Base-by-base conservation (phyloP, 352 stramenopile genomes). In the Globisporangium heterothallicum region DNA sequence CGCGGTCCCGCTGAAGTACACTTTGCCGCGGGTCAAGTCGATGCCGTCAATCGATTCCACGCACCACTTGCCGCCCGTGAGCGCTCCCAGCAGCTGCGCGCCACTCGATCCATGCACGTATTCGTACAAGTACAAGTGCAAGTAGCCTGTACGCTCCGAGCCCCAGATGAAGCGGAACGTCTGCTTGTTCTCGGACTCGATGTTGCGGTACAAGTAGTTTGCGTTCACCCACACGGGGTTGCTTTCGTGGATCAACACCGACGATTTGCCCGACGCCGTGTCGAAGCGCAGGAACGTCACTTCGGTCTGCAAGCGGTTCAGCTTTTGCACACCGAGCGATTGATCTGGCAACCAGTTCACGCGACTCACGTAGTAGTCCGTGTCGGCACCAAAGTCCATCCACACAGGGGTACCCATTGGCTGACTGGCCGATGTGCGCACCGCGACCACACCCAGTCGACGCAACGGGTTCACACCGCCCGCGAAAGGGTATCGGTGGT, bases 101-200 rank as follows among this genome's bases (percentile, higher is more conserved):
- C 47, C 61, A 1, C 53, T 45, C 3, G 66, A 63, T 21, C 64
- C 56, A 26, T 74, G 53, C 30, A 60, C 65, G 58, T 86, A 98
- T 53, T 94, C 94, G 67, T 98, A 98, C 49, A 98, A 66, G 70
- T 99, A 98, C 42, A 99, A 63, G 53, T 98, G 95, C 74, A 91
- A 94, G 61, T 86, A 98, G n/a, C 95, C 95, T 25, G 72, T 84
- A 38, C 92, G 70, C 72, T 99, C 95, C 1, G 85, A 97, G 10
- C 79, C 91, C 88, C 96, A 98, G 32, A 98, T 72, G 64, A 98
- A 98, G 16, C 87, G 96, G 67, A 98, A 98, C 6, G 74, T 78
- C 44, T 78, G 79, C 48, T 92, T 80, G 57, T 59, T 76, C 57
- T 83, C 68, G 6, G 61, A 72, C 58, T 93, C 78, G 46, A 96